These are phyloP conservation scores for Pseudopithomyces maydicus DNA, from an alignment of 2,329 filamentous ascomycete species.

Conservation along the genomic window DNA sequence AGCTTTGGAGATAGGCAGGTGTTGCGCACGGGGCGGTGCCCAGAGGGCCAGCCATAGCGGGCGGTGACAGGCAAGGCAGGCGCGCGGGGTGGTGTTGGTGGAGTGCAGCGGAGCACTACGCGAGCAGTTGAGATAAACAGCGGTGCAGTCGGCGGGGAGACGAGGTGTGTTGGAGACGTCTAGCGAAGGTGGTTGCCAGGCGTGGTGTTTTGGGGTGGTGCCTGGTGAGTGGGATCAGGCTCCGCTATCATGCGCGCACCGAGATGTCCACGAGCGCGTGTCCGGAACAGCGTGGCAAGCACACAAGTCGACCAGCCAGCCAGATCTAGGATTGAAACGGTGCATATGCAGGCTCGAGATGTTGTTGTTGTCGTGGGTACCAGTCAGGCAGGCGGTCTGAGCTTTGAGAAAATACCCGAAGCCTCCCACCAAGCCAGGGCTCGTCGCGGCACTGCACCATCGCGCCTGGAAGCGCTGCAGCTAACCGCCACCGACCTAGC, in stretches of 20 bases:
- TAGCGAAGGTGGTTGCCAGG: not conserved
- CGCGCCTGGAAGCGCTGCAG: not conserved
- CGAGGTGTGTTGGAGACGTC: too few relatives aligned
- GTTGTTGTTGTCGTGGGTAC: slow-evolving; percentile 2
- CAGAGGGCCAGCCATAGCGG: slow-evolving; percentile 40
- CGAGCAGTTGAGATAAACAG: not conserved
- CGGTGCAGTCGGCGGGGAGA: not conserved
- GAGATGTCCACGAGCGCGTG: slow-evolving; percentile 8
- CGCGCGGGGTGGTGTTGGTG: not conserved
- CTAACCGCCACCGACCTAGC: not conserved
- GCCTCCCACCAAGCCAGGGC: not conserved
- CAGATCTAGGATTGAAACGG: not conserved
- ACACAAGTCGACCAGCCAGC: not conserved
- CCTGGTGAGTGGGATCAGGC: not conserved
- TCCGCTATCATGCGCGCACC: slow-evolving; percentile 5
- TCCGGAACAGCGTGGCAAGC: not conserved
- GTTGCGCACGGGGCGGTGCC: slow-evolving; percentile 31
- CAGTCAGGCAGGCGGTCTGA: not conserved
- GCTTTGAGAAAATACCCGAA: slow-evolving; percentile 6
- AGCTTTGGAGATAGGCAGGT: slow-evolving; percentile 42
- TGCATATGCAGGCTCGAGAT: not conserved
- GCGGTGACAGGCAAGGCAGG: slow-evolving; percentile 9
- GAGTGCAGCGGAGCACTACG: not conserved
- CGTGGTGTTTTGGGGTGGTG: slow-evolving; percentile 1
- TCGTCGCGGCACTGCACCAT: too few relatives aligned